These are phyloP conservation scores for Kandelia obovata DNA, from an alignment of 345 rosid species.

Conservation along the genomic window DNA sequence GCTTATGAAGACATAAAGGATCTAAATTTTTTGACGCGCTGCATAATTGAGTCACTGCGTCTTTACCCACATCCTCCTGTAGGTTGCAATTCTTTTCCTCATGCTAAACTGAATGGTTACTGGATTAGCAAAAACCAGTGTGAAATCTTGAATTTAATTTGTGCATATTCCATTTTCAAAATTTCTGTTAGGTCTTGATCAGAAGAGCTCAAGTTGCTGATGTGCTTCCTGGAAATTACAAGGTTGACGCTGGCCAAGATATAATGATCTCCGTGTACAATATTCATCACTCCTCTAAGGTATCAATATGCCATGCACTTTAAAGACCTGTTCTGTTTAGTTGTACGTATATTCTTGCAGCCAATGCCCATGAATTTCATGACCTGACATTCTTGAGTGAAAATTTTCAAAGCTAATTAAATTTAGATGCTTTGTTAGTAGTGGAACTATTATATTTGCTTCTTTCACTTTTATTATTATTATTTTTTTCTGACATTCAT, in stretches of 20 bases:
- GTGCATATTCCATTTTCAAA: constrained; percentile 2
- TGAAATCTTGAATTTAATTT: neutral
- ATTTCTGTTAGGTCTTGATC: constrained; percentile 57
- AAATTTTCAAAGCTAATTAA: neutral
- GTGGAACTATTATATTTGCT: neutral
- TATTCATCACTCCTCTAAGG: constrained; percentile 84
- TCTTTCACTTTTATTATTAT: neutral
- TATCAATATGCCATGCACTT: constrained; percentile 23
- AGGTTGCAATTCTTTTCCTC: constrained; percentile 36
- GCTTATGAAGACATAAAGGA: constrained; percentile 69
- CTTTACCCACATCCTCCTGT: constrained; percentile 98
- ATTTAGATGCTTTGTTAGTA: neutral
- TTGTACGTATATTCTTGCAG: neutral
- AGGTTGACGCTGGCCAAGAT: constrained; percentile 87
- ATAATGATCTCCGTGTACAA: constrained; percentile 95
- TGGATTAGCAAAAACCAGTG: neutral
- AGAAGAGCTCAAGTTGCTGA: constrained; percentile 89
- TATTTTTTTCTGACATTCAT: neutral
- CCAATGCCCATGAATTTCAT: neutral
- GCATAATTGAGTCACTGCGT: constrained; percentile 89
- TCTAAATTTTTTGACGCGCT: constrained; percentile 74
- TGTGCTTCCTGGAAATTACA: constrained; percentile 83
- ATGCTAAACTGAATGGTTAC: neutral
- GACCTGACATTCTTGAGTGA: neutral
- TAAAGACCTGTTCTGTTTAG: constrained; percentile 6